Evolutionary conservation across 345 rosid genomes (phyloP), one percentile per base, ranked within the genome.

Genomic region (Pelargonium nanum): DNA sequence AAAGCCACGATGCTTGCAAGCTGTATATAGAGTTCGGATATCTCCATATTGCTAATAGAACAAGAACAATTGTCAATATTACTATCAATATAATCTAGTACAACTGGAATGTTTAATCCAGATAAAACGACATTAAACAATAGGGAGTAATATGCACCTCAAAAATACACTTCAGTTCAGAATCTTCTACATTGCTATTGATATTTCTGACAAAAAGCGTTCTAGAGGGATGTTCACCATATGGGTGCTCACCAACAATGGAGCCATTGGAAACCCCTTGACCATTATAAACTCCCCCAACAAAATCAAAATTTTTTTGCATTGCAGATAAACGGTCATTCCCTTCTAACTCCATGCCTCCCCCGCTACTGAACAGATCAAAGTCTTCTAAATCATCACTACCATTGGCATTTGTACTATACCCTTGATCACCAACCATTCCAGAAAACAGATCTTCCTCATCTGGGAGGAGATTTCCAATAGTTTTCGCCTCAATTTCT

Each of bases 401-500:
- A 48, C 69, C 66, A 53, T 58, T 71, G 21, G 70, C 65, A 53
- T 65, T 70, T 44, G 53, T 50, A 32, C 34, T 26, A 19, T 23
- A 53, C 20, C 78, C 78, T 22, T 75, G 34, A 63, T 75, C 79
- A 73, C 78, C 80, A 12, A 63, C 77, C 65, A 86, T 73, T 45
- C 85, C 89, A 45, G 78, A 72, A 70, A 86, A 81, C 68, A 86
- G 69, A 48, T 83, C 93, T 40, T 83, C 93, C 1, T 83, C 87
- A 62, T 59, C 62, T 1, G 93, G 93, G 19, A 86, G 93, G 68
- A 86, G 89, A 63, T 83, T 80, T 26, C 85, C 89, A 9, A 74
- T 78, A 56, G 96, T 86, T 65, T 80, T 86, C 5, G 92, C 95
- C 82, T 93, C 97, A 67, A 86, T 77, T 67, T 90, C 95, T 82